Evolutionary conservation across 2,329 filamentous ascomycete genomes (phyloP).

Genomic region (Alternaria infectoria): DNA sequence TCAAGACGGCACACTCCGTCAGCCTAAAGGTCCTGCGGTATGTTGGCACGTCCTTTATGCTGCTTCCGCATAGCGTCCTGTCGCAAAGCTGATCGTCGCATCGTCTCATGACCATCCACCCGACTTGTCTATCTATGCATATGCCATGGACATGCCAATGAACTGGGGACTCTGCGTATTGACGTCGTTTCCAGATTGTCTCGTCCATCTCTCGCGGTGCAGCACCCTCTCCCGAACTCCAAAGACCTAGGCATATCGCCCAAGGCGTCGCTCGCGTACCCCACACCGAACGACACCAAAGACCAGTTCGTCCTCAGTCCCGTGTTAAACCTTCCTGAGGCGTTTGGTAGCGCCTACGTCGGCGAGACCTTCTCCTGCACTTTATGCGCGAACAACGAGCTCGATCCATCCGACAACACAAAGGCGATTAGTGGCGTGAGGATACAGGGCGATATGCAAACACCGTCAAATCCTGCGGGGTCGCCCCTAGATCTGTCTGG

Average conservation of each 20-base stretch:
- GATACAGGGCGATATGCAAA: slow-evolving; percentile 94
- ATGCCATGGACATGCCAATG: not conserved
- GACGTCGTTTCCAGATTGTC: slow-evolving; percentile 68
- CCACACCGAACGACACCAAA: slow-evolving; percentile 55
- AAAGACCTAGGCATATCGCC: slow-evolving; percentile 59
- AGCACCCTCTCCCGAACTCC: slow-evolving; percentile 67
- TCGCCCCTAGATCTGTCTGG: slow-evolving; percentile 65
- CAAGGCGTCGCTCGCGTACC: slow-evolving; percentile 73
- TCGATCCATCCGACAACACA: slow-evolving; percentile 49
- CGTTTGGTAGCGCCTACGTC: slow-evolving; percentile 93
- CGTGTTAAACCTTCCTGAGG: slow-evolving; percentile 81
- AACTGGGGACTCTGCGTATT: not conserved
- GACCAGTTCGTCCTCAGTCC: slow-evolving; percentile 64
- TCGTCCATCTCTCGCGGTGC: slow-evolving; percentile 75
- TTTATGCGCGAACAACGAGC: slow-evolving; percentile 92
- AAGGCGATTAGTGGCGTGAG: slow-evolving; percentile 73
- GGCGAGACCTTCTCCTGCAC: slow-evolving; percentile 95
- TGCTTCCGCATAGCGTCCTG: not conserved
- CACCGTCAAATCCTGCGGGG: slow-evolving; percentile 71
- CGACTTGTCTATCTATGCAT: not conserved
- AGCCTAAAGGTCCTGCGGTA: slow-evolving; percentile 87
- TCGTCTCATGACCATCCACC: not conserved
- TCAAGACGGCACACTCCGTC: slow-evolving; percentile 71
- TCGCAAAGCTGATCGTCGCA: not conserved
- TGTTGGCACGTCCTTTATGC: slow-evolving; percentile 32